Percentiles rank a stretch among this genome's conserved stretches.
Conservation (phyloP, 345 rosid species). For the Hirschfeldia incana region DNA sequence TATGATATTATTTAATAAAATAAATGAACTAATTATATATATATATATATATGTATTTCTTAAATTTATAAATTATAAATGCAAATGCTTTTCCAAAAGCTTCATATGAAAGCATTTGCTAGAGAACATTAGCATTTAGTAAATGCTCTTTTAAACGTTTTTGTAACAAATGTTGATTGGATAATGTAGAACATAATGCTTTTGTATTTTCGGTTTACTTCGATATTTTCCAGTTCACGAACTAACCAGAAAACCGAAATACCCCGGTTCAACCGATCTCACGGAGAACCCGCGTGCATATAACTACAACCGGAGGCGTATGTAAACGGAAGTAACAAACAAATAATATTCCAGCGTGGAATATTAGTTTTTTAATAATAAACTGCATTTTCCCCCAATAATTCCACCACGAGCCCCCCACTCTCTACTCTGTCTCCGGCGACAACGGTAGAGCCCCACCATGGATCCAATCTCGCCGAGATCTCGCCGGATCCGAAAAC, state of each 20-base stretch:
- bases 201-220: not conserved
- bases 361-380: not conserved
- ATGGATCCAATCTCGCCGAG: slow-evolving; percentile 52
- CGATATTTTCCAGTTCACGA: not conserved
- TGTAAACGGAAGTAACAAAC: not conserved
- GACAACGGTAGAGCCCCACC: slow-evolving; percentile 22
- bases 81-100: too few relatives aligned
- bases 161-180: too few relatives aligned
- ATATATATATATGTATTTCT: too few relatives aligned
- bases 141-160: too few relatives aligned
- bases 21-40: too few relatives aligned
- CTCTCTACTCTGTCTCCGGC: slow-evolving; percentile 21
- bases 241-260: not conserved
- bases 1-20: too few relatives aligned
- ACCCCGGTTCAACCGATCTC: not conserved
- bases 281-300: not conserved
- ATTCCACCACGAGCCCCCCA: not conserved
- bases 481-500: slow-evolving; percentile 51
- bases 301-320: not conserved
- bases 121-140: too few relatives aligned
- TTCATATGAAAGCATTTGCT: too few relatives aligned
- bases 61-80: too few relatives aligned
- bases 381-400: not conserved
- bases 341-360: not conserved
- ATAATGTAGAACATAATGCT: too few relatives aligned